Conservation (phyloP, 805 yeast genomes). For the Vanderwaltozyma tropicalis region DNA sequence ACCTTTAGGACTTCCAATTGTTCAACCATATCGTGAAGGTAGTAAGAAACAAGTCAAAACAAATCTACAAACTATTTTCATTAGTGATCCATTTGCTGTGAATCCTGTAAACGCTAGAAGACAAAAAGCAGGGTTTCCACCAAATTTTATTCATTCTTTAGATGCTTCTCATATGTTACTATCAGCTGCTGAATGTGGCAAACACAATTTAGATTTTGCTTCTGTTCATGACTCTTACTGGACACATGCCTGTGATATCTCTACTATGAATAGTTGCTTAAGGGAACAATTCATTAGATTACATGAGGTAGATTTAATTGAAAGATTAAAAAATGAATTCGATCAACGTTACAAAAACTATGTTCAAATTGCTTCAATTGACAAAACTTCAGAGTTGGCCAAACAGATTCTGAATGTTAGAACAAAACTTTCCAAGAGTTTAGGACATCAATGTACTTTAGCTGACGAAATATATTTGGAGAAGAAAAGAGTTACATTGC, state of each 20-base stretch:
- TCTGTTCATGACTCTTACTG: slow-evolving; percentile 97
- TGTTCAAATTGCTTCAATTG: slow-evolving; percentile 49
- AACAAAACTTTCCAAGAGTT: slow-evolving; percentile 35
- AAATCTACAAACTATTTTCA: slow-evolving; percentile 75
- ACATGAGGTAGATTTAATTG: slow-evolving; percentile 65
- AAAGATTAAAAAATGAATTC: slow-evolving; percentile 65
- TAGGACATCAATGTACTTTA: slow-evolving; percentile 48
- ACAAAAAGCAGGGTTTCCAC: slow-evolving; percentile 90
- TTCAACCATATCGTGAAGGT: slow-evolving; percentile 82
- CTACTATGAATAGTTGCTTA: slow-evolving; percentile 54
- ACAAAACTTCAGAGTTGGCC: slow-evolving; percentile 42
- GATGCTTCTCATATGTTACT: slow-evolving; percentile 96
- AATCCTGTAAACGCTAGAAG: slow-evolving; percentile 79
- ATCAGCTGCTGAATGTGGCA: slow-evolving; percentile 71
- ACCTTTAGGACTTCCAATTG: slow-evolving; percentile 90
- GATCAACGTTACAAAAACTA: slow-evolving; percentile 67
- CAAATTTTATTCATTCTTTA: slow-evolving; percentile 86
- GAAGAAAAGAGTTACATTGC: slow-evolving; percentile 44
- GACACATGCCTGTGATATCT: slow-evolving; percentile 89
- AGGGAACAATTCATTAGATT: slow-evolving; percentile 72
- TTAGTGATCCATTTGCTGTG: slow-evolving; percentile 78
- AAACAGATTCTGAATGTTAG: slow-evolving; percentile 40
- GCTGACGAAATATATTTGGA: slow-evolving; percentile 71
- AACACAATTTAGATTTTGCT: slow-evolving; percentile 62
- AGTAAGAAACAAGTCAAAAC: slow-evolving; percentile 63